phyloP scores from a whole-genome alignment of 225 moss, liverwort and hornwort species.

The Physcomitrellopsis africana region DNA sequence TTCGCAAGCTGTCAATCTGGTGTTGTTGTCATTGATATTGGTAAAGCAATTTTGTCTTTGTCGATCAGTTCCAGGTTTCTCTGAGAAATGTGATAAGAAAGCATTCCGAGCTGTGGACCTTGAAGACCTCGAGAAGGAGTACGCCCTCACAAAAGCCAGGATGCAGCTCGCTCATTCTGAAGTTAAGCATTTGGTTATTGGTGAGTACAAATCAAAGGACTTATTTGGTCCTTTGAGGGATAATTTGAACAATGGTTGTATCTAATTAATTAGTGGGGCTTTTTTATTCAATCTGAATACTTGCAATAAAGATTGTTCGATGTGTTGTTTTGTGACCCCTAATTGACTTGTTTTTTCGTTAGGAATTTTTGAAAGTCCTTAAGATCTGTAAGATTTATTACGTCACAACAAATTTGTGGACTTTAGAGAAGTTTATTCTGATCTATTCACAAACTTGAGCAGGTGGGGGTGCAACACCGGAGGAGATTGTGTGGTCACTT shows the following conservation, averaged over 20 bases:
- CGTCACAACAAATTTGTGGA: background rate
- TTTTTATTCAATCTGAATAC: slow-evolving; percentile 11
- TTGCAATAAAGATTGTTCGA: background rate
- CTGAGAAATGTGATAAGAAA: slow-evolving; percentile 50
- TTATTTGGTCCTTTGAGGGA: background rate
- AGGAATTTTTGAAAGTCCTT: background rate
- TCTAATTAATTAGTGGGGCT: slow-evolving; percentile 2
- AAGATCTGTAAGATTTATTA: background rate
- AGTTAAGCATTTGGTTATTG: slow-evolving; percentile 64
- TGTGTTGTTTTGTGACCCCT: background rate
- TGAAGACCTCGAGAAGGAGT: slow-evolving; percentile 88
- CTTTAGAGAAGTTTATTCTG: slow-evolving; percentile 12
- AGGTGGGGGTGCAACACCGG: slow-evolving; percentile 66
- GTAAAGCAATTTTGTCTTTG: slow-evolving; percentile 19
- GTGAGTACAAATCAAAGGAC: slow-evolving; percentile 41
- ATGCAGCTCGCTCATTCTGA: slow-evolving; percentile 82
- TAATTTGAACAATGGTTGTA: background rate
- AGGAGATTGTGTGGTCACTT: slow-evolving; percentile 80
- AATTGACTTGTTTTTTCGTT: background rate
- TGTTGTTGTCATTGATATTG: slow-evolving; percentile 21
- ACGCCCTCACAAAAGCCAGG: slow-evolving; percentile 89
- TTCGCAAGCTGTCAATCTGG: slow-evolving; percentile 14
- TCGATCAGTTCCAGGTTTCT: slow-evolving; percentile 37
- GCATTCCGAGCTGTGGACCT: slow-evolving; percentile 60
- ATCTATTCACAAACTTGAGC: slow-evolving; percentile 18